These are phyloP conservation scores for Penicillium cosmopolitanum DNA, from an alignment of 495 filamentous ascomycete species.

Conservation along the genomic window DNA sequence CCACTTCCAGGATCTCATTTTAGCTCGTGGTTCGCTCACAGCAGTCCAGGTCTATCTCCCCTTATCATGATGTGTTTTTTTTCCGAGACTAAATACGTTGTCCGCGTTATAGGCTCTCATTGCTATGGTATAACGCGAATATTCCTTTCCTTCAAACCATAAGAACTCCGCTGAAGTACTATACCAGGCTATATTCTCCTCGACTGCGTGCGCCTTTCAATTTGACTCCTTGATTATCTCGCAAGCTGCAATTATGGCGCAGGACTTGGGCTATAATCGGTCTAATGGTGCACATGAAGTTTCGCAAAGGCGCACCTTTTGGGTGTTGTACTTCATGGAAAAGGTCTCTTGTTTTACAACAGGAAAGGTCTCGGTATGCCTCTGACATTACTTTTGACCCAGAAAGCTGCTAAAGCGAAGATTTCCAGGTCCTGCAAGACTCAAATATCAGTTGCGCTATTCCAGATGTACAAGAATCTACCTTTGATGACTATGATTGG, in stretches of 20 bases:
- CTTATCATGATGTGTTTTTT: neutral
- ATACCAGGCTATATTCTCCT: conserved; percentile 11
- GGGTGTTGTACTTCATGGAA: conserved; percentile 27
- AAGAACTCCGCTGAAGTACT: conserved; percentile 11
- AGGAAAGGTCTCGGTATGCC: conserved; percentile 16
- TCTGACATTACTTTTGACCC: neutral
- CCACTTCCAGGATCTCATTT: conserved; percentile 14
- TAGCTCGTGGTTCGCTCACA: conserved; percentile 17
- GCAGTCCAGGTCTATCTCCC: conserved; percentile 18
- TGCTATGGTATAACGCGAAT: conserved; percentile 15
- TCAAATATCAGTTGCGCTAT: conserved; percentile 24
- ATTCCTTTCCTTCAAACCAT: neutral
- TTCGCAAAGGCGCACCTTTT: conserved; percentile 18
- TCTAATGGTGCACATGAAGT: conserved; percentile 10
- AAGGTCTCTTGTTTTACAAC: conserved; percentile 25
- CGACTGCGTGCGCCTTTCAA: conserved; percentile 21
- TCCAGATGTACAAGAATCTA: conserved; percentile 15
- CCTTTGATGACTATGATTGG: conserved; percentile 26
- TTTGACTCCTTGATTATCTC: conserved; percentile 22
- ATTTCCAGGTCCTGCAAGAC: conserved; percentile 17
- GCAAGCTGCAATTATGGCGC: conserved; percentile 22
- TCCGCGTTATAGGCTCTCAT: conserved; percentile 14
- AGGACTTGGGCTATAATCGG: conserved; percentile 17
- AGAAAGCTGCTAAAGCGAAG: no score
- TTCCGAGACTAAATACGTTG: no score